Base-by-base conservation (phyloP, 2,329 filamentous ascomycete genomes). In the Penicillium polonicum region DNA sequence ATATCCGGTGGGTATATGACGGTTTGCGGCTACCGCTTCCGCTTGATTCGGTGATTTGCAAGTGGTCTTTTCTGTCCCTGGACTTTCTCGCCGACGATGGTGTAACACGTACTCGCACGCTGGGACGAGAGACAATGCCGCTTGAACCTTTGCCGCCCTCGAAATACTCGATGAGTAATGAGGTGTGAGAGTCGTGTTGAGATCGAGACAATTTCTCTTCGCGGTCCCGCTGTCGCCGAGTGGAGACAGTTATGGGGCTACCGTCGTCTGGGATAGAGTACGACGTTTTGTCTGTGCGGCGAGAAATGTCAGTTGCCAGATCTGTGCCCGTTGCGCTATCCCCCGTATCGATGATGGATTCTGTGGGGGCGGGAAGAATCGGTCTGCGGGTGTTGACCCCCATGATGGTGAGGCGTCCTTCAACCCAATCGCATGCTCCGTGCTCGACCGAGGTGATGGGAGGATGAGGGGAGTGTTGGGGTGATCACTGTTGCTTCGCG, bases 131-230 rank as follows among this genome's bases (percentile, higher is more conserved):
- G 66, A 86, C 83, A 35, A 80, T 78, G 69, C 69, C 67, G 57
- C 66, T 81, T 80, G 67, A 81, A 51, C 68, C 81, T 56, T 83
- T 92, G 62, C 88, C 86, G 65, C 87, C 90, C 77, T 96, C 92
- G 70, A 95, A 97, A 76, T 96, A 96, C 78, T 97, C 92, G 69
- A 97, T 97, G 68, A 97, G 82, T 65, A 97, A 82, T 56, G 91
- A 95, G 38, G 92, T 96, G 78, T 96, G 92, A 45, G 91, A 96
- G 67, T 85, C 76, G 44, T 83, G 75, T 70, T 76, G 71, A 70
- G 79, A 75, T 72, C 75, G 81, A 76, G 80, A 80, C 57, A 83
- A 77, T 61, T 77, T 82, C 60, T 81, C 78, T 83, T 82, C 85
- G 73, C 85, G 87, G 67, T 77, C 86, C 84, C 75, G 72, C 61